Evolutionary conservation across 768 basidiomycete species (phyloP).

Genomic region (Mycena albidolilacea): DNA sequence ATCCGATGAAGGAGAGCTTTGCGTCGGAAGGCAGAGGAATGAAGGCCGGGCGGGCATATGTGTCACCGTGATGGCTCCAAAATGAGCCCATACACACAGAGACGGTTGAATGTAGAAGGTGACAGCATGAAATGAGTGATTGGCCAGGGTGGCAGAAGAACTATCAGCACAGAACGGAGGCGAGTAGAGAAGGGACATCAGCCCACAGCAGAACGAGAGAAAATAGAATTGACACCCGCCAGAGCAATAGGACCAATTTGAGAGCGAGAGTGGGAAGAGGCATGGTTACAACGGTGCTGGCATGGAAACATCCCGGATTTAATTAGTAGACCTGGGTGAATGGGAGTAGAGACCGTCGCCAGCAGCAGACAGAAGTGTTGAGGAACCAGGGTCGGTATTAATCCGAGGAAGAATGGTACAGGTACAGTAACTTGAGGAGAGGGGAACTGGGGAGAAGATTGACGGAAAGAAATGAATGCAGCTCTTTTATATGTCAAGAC

Average conservation of each 20-base stretch:
- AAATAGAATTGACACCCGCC: not conserved
- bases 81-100: not conserved
- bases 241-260: slow-evolving; percentile 1
- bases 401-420: not conserved
- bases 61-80: not conserved
- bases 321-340: not conserved
- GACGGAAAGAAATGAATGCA: not conserved
- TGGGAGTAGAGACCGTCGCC: not conserved
- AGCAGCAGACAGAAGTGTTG: not conserved
- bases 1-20: slow-evolving; percentile 1
- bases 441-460: not conserved
- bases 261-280: not conserved
- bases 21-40: not conserved
- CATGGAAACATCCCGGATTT: not conserved
- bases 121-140: no score
- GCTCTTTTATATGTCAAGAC: not conserved
- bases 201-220: not conserved
- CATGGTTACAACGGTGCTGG: not conserved
- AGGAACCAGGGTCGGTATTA: not conserved
- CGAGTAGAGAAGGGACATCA: no score
- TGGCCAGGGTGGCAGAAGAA: no score
- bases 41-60: slow-evolving; percentile 1
- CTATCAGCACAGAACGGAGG: no score
- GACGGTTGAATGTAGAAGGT: no score
- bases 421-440: not conserved